Percentiles rank a stretch among this genome's conserved stretches.
Conservation (phyloP, 2,329 filamentous ascomycete species). For the Emergomyces orientalis region DNA sequence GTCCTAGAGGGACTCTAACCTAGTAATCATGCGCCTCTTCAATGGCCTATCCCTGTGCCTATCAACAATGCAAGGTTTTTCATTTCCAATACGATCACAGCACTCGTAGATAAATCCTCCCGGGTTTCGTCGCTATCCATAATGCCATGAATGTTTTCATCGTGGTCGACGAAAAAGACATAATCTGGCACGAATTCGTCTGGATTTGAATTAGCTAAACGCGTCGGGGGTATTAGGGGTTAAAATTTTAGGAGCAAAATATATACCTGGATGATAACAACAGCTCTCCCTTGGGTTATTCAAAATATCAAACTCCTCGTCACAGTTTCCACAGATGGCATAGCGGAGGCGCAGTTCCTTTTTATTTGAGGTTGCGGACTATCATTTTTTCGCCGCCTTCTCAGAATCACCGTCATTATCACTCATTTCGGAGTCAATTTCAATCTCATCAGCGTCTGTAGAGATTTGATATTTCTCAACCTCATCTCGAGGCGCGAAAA, state of each 20-base stretch:
- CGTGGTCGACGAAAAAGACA: constrained; percentile 12
- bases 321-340: constrained; percentile 18
- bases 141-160: constrained; percentile 11
- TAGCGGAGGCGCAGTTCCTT: neutral
- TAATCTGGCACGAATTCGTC: neutral
- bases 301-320: constrained; percentile 20
- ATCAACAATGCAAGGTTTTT: constrained; percentile 6
- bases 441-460: neutral
- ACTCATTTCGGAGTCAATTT: neutral
- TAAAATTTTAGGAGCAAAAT: neutral
- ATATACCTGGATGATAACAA: constrained; percentile 18
- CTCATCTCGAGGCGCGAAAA: neutral
- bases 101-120: constrained; percentile 8
- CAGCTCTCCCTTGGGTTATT: constrained; percentile 16
- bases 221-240: neutral
- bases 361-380: neutral
- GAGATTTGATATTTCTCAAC: neutral
- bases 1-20: no score
- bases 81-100: constrained; percentile 10
- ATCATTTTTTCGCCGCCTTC: neutral
- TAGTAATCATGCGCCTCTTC: neutral
- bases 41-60: neutral
- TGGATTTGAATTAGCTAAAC: neutral
- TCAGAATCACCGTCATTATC: neutral
- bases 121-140: constrained; percentile 9